These are phyloP conservation scores for Corniculantispora saksenae DNA, from an alignment of 2,329 filamentous ascomycete species.

Conservation along the genomic window DNA sequence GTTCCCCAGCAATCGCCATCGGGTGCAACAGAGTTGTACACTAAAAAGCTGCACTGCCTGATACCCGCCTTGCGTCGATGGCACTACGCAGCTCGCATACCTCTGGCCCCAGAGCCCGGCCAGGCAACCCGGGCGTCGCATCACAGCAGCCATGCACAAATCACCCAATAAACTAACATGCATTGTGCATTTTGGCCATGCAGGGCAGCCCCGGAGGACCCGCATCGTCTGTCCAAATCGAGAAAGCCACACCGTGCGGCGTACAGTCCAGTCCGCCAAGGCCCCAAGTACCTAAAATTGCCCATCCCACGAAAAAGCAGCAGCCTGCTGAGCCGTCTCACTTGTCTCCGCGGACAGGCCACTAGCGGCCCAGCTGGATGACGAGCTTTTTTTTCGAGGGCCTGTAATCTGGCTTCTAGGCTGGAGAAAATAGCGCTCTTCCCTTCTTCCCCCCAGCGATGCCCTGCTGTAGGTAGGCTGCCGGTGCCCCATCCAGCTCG, in stretches of 20 bases:
- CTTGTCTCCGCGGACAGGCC: conserved; percentile 10
- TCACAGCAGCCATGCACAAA: conserved; percentile 6
- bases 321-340: background rate
- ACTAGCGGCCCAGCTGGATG: conserved; percentile 1
- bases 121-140: conserved; percentile 4
- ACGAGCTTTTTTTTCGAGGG: background rate
- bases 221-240: conserved; percentile 17
- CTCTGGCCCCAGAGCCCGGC: background rate
- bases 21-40: background rate
- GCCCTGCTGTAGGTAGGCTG: background rate
- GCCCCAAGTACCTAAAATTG: conserved; percentile 8
- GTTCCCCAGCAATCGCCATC: background rate
- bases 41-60: background rate
- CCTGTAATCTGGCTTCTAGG: background rate
- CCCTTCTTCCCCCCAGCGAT: background rate
- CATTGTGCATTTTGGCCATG: conserved; percentile 17
- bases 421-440: background rate
- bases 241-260: conserved; percentile 18
- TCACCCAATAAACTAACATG: conserved; percentile 19
- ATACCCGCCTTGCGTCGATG: background rate
- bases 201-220: conserved; percentile 12
- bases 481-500: conserved; percentile 8
- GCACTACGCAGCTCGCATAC: background rate
- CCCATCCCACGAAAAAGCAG: background rate
- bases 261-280: conserved; percentile 6